Evolutionary conservation across 2,329 filamentous ascomycete genomes (phyloP), one percentile per base, ranked within the genome.

Genomic region (Hymenoscyphus linearis): DNA sequence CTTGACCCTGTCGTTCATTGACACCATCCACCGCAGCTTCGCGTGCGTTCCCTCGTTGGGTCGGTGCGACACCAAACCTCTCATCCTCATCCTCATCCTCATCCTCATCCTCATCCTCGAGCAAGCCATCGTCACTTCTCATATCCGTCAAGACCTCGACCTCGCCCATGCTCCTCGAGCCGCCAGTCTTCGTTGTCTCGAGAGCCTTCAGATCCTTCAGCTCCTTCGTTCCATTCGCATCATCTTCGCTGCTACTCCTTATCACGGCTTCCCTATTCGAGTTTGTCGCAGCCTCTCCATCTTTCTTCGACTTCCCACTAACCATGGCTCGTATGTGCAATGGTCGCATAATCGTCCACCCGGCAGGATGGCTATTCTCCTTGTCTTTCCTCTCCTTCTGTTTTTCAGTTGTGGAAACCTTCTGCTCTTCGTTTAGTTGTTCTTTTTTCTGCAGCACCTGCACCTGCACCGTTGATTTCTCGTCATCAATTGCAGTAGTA

Each of bases 121-220:
- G 50, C 40, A 71, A 64, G 40, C 68, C 70, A 62, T 73, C 71
- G 60, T 70, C 70, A 54, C 68, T 71, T 44, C 67, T 66, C 52
- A 73, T 57, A 34, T 71, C 65, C 40, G 64, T 54, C 59, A 72
- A 60, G 44, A 55, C 52, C 18, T 68, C 66, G 4, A 70, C 36
- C n/a, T 71, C 65, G 16, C 67, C 66, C 37, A 61, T 22, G n/a
- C 58, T 53, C 3, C 52, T 57, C 14, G 52, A 53, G 13, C 52
- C 55, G 52, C 62, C 61, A 18, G 40, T 63, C 52, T 47, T 64
- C 5, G 52, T 61, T 40, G 64, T 66, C 10, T 62, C 63, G 16
- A 63, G 63, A 34, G 60, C 57, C 50, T 67, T 65, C 10, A 70
- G 27, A 37, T 64, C 64, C 0, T 67, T 65, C 10, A 70, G 27